A percentile compares a stretch with the other conserved stretches of the same genome.
phyloP scores from a whole-genome alignment of 805 yeast genomes.

The Myxozyma kluyveri region DNA sequence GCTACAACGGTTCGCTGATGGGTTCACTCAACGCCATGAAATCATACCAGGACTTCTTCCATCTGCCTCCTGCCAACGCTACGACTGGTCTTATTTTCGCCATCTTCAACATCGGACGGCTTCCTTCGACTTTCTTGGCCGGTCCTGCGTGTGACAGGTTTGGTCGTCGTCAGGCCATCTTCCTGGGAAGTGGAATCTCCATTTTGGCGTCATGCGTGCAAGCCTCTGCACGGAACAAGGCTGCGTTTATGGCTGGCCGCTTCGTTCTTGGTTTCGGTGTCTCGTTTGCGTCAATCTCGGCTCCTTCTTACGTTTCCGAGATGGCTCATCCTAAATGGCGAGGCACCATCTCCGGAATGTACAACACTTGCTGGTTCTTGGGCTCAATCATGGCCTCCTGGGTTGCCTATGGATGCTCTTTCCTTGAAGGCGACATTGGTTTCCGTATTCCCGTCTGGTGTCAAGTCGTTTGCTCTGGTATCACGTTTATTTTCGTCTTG shows the following conservation, averaged over 20 bases:
- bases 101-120: not conserved
- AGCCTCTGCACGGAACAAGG: constrained; percentile 41
- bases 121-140: not conserved
- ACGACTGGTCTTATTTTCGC: not conserved
- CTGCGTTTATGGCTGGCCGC: constrained; percentile 42
- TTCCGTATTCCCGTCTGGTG: constrained; percentile 66
- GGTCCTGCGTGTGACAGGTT: not conserved
- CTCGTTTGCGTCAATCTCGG: constrained; percentile 34
- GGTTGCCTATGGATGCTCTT: constrained; percentile 50
- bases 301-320: constrained; percentile 39
- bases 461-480: constrained; percentile 50
- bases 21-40: constrained; percentile 6
- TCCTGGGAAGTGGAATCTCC: not conserved
- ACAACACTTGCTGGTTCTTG: constrained; percentile 50
- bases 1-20: constrained; percentile 15
- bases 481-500: constrained; percentile 46
- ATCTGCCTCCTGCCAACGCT: not conserved
- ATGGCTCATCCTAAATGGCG: constrained; percentile 49
- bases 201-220: constrained; percentile 40
- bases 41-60: constrained; percentile 1
- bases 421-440: constrained; percentile 45
- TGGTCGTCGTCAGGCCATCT: not conserved
- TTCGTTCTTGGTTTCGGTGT: constrained; percentile 42
- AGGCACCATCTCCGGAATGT: constrained; percentile 45
- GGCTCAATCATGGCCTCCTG: constrained; percentile 54